phyloP scores from a whole-genome alignment of 441 rosid species.

The Sinapis alba region DNA sequence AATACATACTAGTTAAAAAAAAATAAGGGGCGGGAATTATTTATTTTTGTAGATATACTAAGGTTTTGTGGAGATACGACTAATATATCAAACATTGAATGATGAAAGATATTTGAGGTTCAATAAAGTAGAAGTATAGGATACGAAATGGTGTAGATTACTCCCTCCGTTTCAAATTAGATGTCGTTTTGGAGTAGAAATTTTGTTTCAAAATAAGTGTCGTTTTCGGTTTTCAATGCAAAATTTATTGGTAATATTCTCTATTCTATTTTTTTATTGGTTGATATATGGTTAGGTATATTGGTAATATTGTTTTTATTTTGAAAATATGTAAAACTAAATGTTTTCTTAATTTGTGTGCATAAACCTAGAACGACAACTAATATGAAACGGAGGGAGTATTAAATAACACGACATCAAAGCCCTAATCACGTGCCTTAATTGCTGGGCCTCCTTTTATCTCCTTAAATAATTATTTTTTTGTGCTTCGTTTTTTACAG shows the following conservation, averaged over 20 bases:
- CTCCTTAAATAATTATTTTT: slow-evolving; percentile 16
- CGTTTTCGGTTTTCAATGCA: too few species aligned
- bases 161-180: too few species aligned
- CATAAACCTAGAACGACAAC: too few species aligned
- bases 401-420: slow-evolving; percentile 35
- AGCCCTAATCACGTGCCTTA: slow-evolving; percentile 49
- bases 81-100: neutral
- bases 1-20: slow-evolving; percentile 12
- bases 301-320: too few species aligned
- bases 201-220: too few species aligned
- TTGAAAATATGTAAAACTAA: too few species aligned
- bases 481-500: slow-evolving; percentile 42
- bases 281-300: too few species aligned
- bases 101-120: slow-evolving; percentile 22
- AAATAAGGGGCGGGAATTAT: neutral
- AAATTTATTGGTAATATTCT: too few species aligned
- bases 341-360: too few species aligned
- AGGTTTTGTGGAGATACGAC: neutral
- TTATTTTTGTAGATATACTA: neutral
- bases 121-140: slow-evolving; percentile 34
- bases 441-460: slow-evolving; percentile 43
- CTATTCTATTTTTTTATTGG: too few species aligned
- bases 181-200: too few species aligned
- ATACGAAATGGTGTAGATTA: slow-evolving; percentile 29
- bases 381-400: too few species aligned